Conservation (phyloP, 2,329 filamentous ascomycete genomes). For the Tolypocladium capitatum region DNA sequence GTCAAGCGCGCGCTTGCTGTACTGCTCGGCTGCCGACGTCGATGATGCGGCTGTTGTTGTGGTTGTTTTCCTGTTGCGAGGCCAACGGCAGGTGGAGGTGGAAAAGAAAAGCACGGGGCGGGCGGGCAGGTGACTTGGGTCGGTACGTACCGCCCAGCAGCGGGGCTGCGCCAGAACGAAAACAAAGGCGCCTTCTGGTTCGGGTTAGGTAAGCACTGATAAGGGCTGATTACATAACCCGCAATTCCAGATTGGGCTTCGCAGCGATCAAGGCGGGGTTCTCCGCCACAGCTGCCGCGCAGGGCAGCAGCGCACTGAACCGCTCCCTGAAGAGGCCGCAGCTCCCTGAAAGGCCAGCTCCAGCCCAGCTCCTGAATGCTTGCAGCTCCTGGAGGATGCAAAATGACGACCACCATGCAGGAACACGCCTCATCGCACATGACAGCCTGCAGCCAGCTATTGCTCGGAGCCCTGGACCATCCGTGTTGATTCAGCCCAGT, state of each 20-base stretch:
- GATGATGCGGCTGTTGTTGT: conserved; percentile 22
- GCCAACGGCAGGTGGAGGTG: conserved; percentile 24
- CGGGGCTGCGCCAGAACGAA: neutral
- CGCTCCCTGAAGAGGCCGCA: neutral
- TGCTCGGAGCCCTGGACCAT: neutral
- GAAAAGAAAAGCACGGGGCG: conserved; percentile 13
- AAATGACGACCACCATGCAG: neutral
- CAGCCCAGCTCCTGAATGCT: neutral
- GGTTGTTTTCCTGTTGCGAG: conserved; percentile 30
- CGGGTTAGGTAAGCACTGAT: conserved; percentile 12
- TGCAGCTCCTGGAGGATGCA: neutral
- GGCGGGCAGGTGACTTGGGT: conserved; percentile 4
- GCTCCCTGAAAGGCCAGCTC: too few relatives aligned
- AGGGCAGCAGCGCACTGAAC: neutral
- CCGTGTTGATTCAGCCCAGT: neutral
- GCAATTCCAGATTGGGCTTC: conserved; percentile 9
- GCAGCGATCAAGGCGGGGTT: neutral
- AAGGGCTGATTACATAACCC: conserved; percentile 11
- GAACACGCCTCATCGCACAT: neutral
- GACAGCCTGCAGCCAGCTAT: neutral
- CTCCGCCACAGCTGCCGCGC: neutral
- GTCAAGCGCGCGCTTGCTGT: conserved; percentile 15
- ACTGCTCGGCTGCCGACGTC: conserved; percentile 12
- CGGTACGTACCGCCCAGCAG: conserved; percentile 7
- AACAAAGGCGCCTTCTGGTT: neutral